These are phyloP conservation scores for Alternaria ethzedia DNA, from an alignment of 2,329 filamentous ascomycete species.

Conservation along the genomic window DNA sequence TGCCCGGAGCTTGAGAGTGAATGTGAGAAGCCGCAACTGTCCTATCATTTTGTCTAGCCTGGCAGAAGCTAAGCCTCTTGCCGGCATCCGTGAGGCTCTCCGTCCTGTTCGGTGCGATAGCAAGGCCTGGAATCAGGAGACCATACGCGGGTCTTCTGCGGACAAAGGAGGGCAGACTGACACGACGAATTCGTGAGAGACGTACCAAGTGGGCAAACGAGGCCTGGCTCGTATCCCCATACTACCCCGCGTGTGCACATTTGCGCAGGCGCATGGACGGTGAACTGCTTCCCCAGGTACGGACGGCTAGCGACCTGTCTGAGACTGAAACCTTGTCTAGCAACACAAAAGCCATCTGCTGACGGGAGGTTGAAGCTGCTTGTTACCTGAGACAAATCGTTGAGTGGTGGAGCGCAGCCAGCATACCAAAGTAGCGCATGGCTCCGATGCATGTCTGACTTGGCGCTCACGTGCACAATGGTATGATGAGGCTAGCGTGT, in stretches of 20 bases:
- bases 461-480: conserved; percentile 34
- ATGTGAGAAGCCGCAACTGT: conserved; percentile 7
- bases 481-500: conserved; percentile 19
- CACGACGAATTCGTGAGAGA: not conserved
- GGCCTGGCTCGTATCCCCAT: conserved; percentile 18
- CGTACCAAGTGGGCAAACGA: conserved; percentile 3
- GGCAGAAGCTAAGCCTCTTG: conserved; percentile 11
- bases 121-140: conserved; percentile 6
- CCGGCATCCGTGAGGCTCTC: conserved; percentile 31
- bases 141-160: not conserved
- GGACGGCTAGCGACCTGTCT: conserved; percentile 17
- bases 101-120: not conserved
- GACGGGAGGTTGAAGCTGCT: conserved; percentile 28
- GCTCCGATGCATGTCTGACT: conserved; percentile 42
- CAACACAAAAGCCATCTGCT: conserved; percentile 28
- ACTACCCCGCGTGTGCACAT: conserved; percentile 27
- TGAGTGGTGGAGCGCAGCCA: conserved; percentile 32
- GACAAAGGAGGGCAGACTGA: not conserved
- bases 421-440: conserved; percentile 34
- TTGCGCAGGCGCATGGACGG: conserved; percentile 17
- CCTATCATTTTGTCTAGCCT: conserved; percentile 12
- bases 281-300: conserved; percentile 25
- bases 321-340: conserved; percentile 23
- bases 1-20: not conserved
- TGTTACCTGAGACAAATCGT: conserved; percentile 39